Base-by-base conservation (phyloP, 192 early-diverging fungal genomes). In the Mortierella antarctica region DNA sequence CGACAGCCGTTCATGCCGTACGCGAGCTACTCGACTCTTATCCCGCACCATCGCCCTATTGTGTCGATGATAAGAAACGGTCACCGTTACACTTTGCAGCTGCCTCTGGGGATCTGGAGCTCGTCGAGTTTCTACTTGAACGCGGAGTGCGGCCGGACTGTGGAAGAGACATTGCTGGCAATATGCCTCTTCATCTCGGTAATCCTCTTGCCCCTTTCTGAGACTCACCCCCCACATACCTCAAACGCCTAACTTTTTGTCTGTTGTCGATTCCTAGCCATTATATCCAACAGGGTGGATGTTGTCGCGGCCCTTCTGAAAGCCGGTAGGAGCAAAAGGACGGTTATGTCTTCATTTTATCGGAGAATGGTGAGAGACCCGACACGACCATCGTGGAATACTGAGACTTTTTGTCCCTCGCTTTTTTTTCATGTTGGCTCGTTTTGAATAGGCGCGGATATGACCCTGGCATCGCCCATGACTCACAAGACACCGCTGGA, bases 61-160 rank as follows among this genome's bases (percentile, higher is more conserved):
- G 77, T 47, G 77, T 80, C 1, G 77, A 80, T 49, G 77, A 80
- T 18, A 80, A 80, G 70, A 80, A 80, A 11, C 69, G 77, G 4
- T 80, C 77, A 10, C 77, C 77, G 11, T 46, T 80, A 10, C 77
- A 80, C 55, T 80, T 80, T 80, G 77, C 77, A 2, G 77, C 77
- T 5, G 77, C 77, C 0, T 71, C 77, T 17, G 77, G 77, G 49
- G 77, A 80, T 60, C 12, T 80, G 42, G 77, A 80, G 12, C 54
- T 80, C 46, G 77, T 80, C 0, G 77, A 80, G 46, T 80, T 72
- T 63, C 65, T 80, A 31, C 52, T 80, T 39, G 77, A 80, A 49
- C 58, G 77, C 42, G 77, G 77, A 7, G 77, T 80, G 1, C 77
- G 77, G 4, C 77, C 77, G 5, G 77, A 80, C 6, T 80, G 77